phyloP scores from a whole-genome alignment of 441 rosid genomes.

The Eutrema salsugineum region DNA sequence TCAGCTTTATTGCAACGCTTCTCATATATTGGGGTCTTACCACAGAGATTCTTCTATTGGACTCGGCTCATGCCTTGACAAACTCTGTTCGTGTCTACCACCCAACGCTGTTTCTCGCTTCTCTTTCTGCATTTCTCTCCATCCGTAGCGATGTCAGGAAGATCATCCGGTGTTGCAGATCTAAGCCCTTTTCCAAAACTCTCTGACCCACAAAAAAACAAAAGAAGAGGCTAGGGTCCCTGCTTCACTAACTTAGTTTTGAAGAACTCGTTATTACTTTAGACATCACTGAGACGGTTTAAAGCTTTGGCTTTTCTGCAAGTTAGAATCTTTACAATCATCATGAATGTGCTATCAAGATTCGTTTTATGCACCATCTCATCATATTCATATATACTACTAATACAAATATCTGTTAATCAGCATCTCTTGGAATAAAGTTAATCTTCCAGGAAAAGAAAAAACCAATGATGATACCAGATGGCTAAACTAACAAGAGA shows the following conservation, averaged over 20 bases:
- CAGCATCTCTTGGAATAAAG: conserved; percentile 4
- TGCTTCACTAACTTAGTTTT: not conserved
- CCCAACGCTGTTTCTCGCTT: conserved; percentile 47
- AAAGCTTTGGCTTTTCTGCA: not conserved
- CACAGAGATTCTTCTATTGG: conserved; percentile 41
- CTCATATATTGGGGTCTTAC: conserved; percentile 61
- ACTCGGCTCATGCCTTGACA: conserved; percentile 1
- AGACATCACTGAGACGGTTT: not conserved
- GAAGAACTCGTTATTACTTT: not conserved
- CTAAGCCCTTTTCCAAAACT: conserved; percentile 25
- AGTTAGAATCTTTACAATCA: not conserved
- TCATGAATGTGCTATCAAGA: not conserved
- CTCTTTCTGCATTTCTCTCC: conserved; percentile 60
- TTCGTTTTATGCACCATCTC: not conserved
- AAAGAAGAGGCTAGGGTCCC: not conserved
- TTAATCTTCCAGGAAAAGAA: not conserved
- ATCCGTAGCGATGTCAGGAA: conserved; percentile 61
- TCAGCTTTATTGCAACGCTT: conserved; percentile 62
- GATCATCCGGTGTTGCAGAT: conserved; percentile 42
- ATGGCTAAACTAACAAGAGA: not conserved
- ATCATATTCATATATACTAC: not conserved
- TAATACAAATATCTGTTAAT: not conserved
- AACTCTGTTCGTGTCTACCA: conserved; percentile 42
- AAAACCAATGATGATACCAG: not conserved
- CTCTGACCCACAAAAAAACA: not conserved